Base-by-base conservation (phyloP, 805 yeast species). In the Pichia sporocuriosa region DNA sequence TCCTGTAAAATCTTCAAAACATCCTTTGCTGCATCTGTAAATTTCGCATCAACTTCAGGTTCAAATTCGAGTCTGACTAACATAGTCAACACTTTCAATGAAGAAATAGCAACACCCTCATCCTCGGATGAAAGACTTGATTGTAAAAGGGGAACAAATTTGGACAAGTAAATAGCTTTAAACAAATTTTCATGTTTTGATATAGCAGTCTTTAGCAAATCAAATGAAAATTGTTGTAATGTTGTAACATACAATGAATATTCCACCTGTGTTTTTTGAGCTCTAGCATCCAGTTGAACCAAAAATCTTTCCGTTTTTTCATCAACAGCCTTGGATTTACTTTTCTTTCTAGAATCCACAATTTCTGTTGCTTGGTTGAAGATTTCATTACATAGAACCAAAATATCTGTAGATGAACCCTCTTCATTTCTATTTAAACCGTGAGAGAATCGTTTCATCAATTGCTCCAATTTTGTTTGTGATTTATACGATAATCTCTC, bases 371-470 rank as follows among this genome's bases (percentile, higher is more conserved):
- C 69, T 48, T 77, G 81, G 23, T 68, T 58, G 54, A 77, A 79
- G 22, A 90, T 66, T 57, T 88, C 89, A 56, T 76, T 81, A 59
- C 95, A 82, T 45, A 90, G 66, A 7, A 77, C 65, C 33, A 90
- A 65, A 35, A 84, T 77, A 16, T 78, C 81, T 20, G 72, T 68
- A 4, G 73, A 59, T 0, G 77, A 64, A 2, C 77, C 61, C 42
- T 79, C 84, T 6, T 65, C 66, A 57, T 90, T 93, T 48, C 73
- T 79, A 50, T 78, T 75, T 43, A 93, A 64, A 24, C 98, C 98
- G n/a, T 76, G 61, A 0, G 95, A 70, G 52, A 81, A 76, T 46
- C 95, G 73, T 58, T 85, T 73, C 49, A 90, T 59, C 31, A 93
- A 65, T 55, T 87, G 96, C 51, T 82, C 87, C 30, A 89, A 64